These are phyloP conservation scores for Backusella morwellensis DNA, from an alignment of 192 early-diverging fungal species.

Conservation along the genomic window DNA sequence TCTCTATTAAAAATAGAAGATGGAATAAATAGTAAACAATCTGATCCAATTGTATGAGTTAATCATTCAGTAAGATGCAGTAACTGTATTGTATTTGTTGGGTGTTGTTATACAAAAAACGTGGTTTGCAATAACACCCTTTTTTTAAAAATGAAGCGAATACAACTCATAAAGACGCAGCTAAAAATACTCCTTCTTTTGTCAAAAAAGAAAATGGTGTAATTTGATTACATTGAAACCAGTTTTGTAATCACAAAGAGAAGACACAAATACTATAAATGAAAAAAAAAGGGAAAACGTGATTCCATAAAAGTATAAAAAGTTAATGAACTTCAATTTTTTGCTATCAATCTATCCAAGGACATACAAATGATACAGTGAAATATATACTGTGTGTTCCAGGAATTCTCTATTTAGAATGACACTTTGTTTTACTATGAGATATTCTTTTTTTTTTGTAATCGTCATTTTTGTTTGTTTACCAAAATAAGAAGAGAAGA, in stretches of 20 bases:
- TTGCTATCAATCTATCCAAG: no score
- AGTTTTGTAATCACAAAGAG: neutral
- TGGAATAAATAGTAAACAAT: neutral
- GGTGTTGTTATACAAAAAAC: neutral
- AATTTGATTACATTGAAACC: neutral
- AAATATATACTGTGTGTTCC: no score
- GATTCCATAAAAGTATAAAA: neutral
- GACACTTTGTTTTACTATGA: no score
- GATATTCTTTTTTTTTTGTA: no score
- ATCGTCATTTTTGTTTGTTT: no score
- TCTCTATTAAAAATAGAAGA: no score
- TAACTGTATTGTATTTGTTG: neutral
- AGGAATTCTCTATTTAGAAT: no score
- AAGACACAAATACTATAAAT: neutral
- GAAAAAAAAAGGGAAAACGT: neutral
- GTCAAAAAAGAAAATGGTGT: neutral
- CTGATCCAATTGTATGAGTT: neutral
- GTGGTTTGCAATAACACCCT: neutral
- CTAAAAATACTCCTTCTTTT: neutral
- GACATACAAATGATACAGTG: no score
- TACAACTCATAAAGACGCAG: neutral
- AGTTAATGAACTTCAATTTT: no score
- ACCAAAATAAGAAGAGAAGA: no score
- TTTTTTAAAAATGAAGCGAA: neutral
- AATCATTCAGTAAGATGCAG: neutral